A percentile compares a stretch with the other conserved stretches of the same genome.
Conservation (phyloP, 2,329 filamentous ascomycete genomes). For the Ceratocystis eucalypticola region DNA sequence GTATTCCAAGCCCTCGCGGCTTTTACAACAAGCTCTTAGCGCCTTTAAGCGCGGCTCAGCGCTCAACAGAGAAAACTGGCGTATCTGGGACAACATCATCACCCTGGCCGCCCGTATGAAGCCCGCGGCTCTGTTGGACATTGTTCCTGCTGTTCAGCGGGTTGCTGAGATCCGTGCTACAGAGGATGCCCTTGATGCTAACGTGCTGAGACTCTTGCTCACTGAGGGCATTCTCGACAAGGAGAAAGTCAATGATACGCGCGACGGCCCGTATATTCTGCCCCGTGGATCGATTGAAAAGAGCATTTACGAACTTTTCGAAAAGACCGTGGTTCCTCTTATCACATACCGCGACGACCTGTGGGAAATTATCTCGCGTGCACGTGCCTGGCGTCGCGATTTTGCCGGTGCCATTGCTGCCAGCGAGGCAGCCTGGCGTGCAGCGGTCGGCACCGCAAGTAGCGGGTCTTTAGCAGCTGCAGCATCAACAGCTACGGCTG, state of each 20-base stretch:
- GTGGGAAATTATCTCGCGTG: constrained; percentile 59
- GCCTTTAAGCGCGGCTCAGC: constrained; percentile 80
- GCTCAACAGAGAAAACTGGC: constrained; percentile 72
- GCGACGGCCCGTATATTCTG: constrained; percentile 13
- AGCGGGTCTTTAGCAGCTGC: constrained; percentile 33
- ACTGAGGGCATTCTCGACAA: constrained; percentile 48
- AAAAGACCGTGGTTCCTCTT: constrained; percentile 61
- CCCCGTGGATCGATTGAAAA: constrained; percentile 46
- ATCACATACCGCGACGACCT: constrained; percentile 68
- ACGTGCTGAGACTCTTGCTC: constrained; percentile 58
- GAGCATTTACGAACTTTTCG: constrained; percentile 57
- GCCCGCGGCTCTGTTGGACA: constrained; percentile 61
- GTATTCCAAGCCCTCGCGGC: constrained; percentile 39
- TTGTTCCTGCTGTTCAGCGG: constrained; percentile 59
- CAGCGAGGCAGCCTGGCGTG: constrained; percentile 81
- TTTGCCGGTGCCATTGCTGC: constrained; percentile 63
- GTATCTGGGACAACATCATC: constrained; percentile 94
- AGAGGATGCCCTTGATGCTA: constrained; percentile 64
- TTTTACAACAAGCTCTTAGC: constrained; percentile 60
- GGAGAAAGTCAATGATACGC: constrained; percentile 27
- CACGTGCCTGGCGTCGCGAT: constrained; percentile 61
- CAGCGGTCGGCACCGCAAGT: constrained; percentile 41
- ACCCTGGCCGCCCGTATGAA: constrained; percentile 67
- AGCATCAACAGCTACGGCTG: constrained; percentile 24
- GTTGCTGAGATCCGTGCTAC: constrained; percentile 65